Evolutionary conservation across 768 basidiomycete species (phyloP).

Genomic region (Sarcodon sp.): DNA sequence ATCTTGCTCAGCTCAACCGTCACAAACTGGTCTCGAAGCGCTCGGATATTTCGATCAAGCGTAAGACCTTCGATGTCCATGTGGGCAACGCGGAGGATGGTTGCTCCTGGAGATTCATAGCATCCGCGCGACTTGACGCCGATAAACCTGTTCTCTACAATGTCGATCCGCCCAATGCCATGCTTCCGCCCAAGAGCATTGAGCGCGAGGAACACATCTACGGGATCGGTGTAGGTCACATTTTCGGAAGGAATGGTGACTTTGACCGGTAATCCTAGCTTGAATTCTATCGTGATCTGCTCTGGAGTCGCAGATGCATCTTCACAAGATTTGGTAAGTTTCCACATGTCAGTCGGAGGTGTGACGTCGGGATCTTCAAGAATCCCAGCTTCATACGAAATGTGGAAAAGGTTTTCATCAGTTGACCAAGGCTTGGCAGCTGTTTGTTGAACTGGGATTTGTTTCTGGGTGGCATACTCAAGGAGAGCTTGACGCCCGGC

Average conservation of each 20-base stretch:
- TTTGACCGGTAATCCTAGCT: conserved; percentile 76
- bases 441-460: conserved; percentile 92
- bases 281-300: conserved; percentile 75
- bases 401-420: conserved; percentile 99
- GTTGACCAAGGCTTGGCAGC: conserved; percentile 98
- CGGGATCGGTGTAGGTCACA: conserved; percentile 75
- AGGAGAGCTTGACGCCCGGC: conserved; percentile 91
- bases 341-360: conserved; percentile 98
- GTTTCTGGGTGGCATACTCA: conserved; percentile 73
- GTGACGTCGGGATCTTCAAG: conserved; percentile 94
- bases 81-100: conserved; percentile 91
- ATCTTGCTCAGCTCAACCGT: conserved; percentile 84
- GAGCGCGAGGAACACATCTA: conserved; percentile 86
- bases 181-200: conserved; percentile 91
- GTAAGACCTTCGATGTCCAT: conserved; percentile 95
- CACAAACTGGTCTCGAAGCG: conserved; percentile 88
- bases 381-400: conserved; percentile 98
- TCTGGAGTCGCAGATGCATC: conserved; percentile 72
- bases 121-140: conserved; percentile 99
- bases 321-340: conserved; percentile 78
- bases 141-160: conserved; percentile 99
- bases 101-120: conserved; percentile 96
- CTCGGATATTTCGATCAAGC: conserved; percentile 94
- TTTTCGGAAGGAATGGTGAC: conserved; percentile 40
- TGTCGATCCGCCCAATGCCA: conserved; percentile 94